Conservation (phyloP, 2,329 filamentous ascomycete species). For the Venturia nashicola region DNA sequence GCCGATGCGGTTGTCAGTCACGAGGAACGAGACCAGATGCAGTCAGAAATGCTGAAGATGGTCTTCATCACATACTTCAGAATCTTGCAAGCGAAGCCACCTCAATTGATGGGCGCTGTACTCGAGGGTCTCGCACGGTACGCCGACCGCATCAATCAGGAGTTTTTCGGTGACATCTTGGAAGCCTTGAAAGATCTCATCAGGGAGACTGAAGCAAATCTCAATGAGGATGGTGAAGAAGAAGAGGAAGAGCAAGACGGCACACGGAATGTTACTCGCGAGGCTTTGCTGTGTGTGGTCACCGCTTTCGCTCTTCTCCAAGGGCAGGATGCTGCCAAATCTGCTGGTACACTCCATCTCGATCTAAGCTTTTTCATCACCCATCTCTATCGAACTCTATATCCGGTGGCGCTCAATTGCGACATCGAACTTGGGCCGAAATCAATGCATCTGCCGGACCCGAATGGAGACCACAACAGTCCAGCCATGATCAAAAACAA, state of each 20-base stretch:
- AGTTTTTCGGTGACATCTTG: constrained; percentile 94
- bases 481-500: constrained; percentile 42
- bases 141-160: constrained; percentile 93
- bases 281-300: constrained; percentile 85
- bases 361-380: constrained; percentile 93
- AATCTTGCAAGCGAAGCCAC: constrained; percentile 71
- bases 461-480: constrained; percentile 35
- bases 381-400: constrained; percentile 79
- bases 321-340: constrained; percentile 83
- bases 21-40: constrained; percentile 86
- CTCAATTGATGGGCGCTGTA: constrained; percentile 89
- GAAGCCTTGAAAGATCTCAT: constrained; percentile 93
- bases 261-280: constrained; percentile 64
- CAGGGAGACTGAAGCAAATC: constrained; percentile 47
- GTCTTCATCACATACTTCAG: constrained; percentile 95
- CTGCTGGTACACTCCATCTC: constrained; percentile 67
- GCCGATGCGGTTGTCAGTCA: constrained; percentile 85
- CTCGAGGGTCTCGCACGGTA: constrained; percentile 90
- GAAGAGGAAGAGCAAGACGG: constrained; percentile 39
- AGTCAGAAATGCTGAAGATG: constrained; percentile 88
- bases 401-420: constrained; percentile 65
- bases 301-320: constrained; percentile 94
- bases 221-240: constrained; percentile 32
- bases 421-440: constrained; percentile 76
- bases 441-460: constrained; percentile 58